Evolutionary conservation across 1,284 basidiomycete genomes (phyloP).

Genomic region (Ganoderma lucidum): DNA sequence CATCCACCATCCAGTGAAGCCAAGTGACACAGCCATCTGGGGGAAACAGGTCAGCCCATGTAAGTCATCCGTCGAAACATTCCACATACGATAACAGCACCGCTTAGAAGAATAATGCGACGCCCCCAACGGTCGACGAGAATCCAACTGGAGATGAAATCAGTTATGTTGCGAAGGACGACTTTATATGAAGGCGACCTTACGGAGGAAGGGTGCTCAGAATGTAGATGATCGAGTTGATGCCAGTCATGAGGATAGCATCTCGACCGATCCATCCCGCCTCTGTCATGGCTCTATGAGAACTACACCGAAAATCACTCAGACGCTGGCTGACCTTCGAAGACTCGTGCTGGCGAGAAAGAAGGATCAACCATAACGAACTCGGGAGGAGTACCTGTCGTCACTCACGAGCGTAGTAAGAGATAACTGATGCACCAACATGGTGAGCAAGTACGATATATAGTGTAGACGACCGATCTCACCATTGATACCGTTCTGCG

Average conservation of each 20-base stretch:
- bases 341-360: conserved; percentile 69
- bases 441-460: conserved; percentile 10
- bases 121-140: conserved; percentile 94
- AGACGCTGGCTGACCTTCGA: conserved; percentile 68
- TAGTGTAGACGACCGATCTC: conserved; percentile 29
- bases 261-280: conserved; percentile 98
- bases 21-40: conserved; percentile 82
- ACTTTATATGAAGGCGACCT: conserved; percentile 39
- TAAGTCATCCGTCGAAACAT: not conserved
- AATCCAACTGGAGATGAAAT: conserved; percentile 77
- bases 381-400: not conserved
- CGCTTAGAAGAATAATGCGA: conserved; percentile 89
- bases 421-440: conserved; percentile 70
- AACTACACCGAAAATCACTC: conserved; percentile 4
- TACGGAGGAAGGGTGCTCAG: conserved; percentile 85
- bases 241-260: conserved; percentile 97
- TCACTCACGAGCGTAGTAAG: conserved; percentile 89
- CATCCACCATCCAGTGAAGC: conserved; percentile 92
- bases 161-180: conserved; percentile 10
- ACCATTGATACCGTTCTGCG: conserved; percentile 91
- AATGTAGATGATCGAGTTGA: conserved; percentile 91
- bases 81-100: conserved; percentile 80
- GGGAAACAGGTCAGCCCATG: conserved; percentile 1
- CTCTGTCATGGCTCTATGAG: conserved; percentile 56
- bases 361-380: conserved; percentile 15